Base-by-base conservation (phyloP, 2,329 filamentous ascomycete genomes). In the Sphaerostilbella broomeana region DNA sequence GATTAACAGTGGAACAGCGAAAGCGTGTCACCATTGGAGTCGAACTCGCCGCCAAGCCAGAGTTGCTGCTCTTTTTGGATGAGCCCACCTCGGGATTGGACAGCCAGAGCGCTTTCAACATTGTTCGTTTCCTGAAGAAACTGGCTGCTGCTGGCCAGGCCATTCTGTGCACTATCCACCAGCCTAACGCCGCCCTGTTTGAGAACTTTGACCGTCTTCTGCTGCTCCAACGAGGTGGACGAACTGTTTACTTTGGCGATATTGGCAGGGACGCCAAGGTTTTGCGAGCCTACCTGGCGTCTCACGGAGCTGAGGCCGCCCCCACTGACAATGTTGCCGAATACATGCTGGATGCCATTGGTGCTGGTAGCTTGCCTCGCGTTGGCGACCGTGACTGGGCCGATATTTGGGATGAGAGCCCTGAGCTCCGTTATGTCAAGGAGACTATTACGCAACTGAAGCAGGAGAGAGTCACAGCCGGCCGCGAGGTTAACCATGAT, bases 1-100 rank as follows among this genome's bases (percentile, higher is more conserved):
- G 84, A 46, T 67, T 84, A 17, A 84, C 80, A 4, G 74, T 78
- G 10, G 76, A 79, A 53, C 73, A 79, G 59, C 69, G 74, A 35
- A 80, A 80, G 62, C 84, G 86, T 52, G 76, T 94, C n/a, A 95
- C 88, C 0, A 94, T 95, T 43, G 88, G 86, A 51, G 86, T 95
- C 8, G 88, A 95, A 56, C 71, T 95, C 6, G 86, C 86, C 7
- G 88, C 88, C 12, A 92, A 85, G 61, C 84, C 84, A 2, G 75
- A 86, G 48, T 67, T 88, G 5, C 70, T 88, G 1, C 71, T 89
- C 16, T 89, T 89, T 69, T 64, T 89, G 25, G 84, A 89, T 47
- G 84, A 89, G 58, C 84, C 84, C 0, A 88, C 84, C 0, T 84
- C 78, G 2, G 84, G 84, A 40, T 75, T 89, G 1, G 61, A 64